Conservation (phyloP, 2,329 filamentous ascomycete species). For the Coniella vitis region DNA sequence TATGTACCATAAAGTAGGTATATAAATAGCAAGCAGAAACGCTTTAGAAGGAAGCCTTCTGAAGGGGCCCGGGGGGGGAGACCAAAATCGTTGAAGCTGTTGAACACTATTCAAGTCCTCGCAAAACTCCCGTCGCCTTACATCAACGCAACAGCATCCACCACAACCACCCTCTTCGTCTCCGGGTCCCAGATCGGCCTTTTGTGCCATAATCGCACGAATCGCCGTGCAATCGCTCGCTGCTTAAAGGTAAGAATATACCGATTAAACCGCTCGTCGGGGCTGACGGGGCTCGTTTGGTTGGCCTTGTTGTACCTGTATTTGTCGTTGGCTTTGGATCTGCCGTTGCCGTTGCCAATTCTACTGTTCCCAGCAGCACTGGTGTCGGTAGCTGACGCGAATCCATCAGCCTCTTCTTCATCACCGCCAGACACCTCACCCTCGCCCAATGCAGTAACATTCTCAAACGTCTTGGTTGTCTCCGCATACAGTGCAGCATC, state of each 20-base stretch:
- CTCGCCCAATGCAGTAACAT: not conserved
- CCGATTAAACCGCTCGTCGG: conserved; percentile 32
- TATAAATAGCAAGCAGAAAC: too few species aligned
- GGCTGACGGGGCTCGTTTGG: conserved; percentile 25
- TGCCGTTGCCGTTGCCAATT: not conserved
- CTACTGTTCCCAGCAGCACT: too few species aligned
- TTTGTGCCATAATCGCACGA: conserved; percentile 38
- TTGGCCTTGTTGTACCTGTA: conserved; percentile 4
- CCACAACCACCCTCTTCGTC: conserved; percentile 18
- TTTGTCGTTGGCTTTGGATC: not conserved
- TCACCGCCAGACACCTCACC: not conserved
- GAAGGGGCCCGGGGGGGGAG: too few species aligned
- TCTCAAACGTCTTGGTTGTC: too few species aligned
- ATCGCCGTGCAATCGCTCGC: conserved; percentile 45
- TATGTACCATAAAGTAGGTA: too few species aligned
- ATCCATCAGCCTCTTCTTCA: too few species aligned
- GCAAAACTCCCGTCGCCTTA: too few species aligned
- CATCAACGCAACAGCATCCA: conserved; percentile 23
- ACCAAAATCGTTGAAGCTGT: too few species aligned
- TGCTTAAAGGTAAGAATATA: conserved; percentile 52
- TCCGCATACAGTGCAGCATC: too few species aligned
- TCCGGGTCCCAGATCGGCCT: conserved; percentile 25
- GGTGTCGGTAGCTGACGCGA: too few species aligned
- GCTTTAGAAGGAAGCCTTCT: too few species aligned
- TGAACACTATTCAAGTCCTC: too few species aligned